A percentile compares a stretch with the other conserved stretches of the same genome.
Evolutionary conservation across 1,139 yeast genomes (phyloP).

Genomic region (Yamadazyma kanchanaburiensis): DNA sequence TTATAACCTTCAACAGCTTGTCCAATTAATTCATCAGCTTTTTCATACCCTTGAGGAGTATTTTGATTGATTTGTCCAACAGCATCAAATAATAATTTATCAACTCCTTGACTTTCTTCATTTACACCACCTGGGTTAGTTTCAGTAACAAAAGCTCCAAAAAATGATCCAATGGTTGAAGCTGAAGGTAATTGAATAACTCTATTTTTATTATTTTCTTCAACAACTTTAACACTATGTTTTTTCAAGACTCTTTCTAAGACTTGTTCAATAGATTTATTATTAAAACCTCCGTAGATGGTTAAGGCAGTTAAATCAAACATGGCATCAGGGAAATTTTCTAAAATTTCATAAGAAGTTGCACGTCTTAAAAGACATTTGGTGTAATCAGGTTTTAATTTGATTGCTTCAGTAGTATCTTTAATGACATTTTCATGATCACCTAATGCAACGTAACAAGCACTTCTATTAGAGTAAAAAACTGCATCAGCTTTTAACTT

Average conservation of each 20-base stretch:
- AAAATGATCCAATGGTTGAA: slow-evolving; percentile 80
- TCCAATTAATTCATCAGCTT: slow-evolving; percentile 65
- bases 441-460: slow-evolving; percentile 83
- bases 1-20: slow-evolving; percentile 62
- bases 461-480: slow-evolving; percentile 91
- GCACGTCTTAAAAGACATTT: slow-evolving; percentile 82
- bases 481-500: slow-evolving; percentile 76
- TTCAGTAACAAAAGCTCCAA: slow-evolving; percentile 64
- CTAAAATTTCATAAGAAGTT: slow-evolving; percentile 81
- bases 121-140: slow-evolving; percentile 48
- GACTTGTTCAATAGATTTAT: slow-evolving; percentile 72
- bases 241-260: slow-evolving; percentile 85
- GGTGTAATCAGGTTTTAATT: slow-evolving; percentile 82
- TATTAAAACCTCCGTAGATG: slow-evolving; percentile 73
- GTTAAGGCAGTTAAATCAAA: slow-evolving; percentile 87
- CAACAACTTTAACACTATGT: slow-evolving; percentile 67
- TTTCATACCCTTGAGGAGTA: slow-evolving; percentile 68
- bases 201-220: slow-evolving; percentile 51
- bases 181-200: slow-evolving; percentile 74
- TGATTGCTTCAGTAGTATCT: slow-evolving; percentile 83
- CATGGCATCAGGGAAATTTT: slow-evolving; percentile 78
- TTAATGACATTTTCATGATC: slow-evolving; percentile 80
- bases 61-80: slow-evolving; percentile 60
- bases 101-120: slow-evolving; percentile 48
- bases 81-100: slow-evolving; percentile 66